phyloP scores from a whole-genome alignment of 208 protist species.

The Leishmania arabica region DNA sequence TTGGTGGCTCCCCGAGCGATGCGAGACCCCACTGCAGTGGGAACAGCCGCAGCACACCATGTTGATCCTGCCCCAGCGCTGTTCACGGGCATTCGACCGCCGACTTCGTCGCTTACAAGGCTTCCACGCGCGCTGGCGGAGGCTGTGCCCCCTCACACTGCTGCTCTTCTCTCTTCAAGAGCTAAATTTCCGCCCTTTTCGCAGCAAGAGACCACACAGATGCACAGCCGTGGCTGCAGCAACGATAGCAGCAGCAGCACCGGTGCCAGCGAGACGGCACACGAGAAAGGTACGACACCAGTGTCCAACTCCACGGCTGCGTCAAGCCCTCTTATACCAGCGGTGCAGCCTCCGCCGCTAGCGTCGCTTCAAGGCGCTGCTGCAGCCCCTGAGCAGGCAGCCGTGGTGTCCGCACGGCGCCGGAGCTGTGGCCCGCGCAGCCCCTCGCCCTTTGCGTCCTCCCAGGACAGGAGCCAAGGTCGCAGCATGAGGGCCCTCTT shows the following conservation, averaged over 20 bases:
- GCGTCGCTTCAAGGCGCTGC: neutral
- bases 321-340: neutral
- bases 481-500: constrained; percentile 13
- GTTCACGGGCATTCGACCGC: neutral
- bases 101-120: neutral
- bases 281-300: neutral
- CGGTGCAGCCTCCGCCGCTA: neutral
- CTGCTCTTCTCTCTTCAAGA: neutral
- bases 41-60: neutral
- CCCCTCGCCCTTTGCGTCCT: constrained; percentile 1
- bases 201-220: neutral
- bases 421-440: neutral
- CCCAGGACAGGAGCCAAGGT: neutral
- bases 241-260: neutral
- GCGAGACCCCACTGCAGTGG: neutral
- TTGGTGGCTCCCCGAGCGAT: neutral
- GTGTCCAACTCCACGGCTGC: neutral
- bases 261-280: neutral
- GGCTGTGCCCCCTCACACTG: neutral
- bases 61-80: neutral
- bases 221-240: neutral
- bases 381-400: neutral
- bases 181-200: neutral
- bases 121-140: neutral
- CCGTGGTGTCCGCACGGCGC: neutral